Evolutionary conservation across 164 flowering plant genomes (phyloP), one percentile per base, ranked within the genome.

Genomic region (Protea cynaroides): DNA sequence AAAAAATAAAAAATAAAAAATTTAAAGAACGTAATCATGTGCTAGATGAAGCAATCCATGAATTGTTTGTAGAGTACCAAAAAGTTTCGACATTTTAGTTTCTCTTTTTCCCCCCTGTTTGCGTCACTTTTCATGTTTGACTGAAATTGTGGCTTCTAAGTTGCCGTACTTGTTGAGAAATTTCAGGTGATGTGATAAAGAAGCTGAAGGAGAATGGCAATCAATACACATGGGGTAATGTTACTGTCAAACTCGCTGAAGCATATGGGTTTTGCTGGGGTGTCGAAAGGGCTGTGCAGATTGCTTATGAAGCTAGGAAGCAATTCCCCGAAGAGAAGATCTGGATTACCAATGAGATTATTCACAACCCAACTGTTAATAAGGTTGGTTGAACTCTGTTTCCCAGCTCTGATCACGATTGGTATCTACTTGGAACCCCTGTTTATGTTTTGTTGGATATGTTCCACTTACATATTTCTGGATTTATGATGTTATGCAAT

Each of bases 221-320:
- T 62, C 85, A 80, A 71, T 89, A 94, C 50, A 86, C 90, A 18
- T 90, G 96, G 95, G 97, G 98, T 50, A 80, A 84, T 75, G 95
- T 94, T 43, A 94, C 96, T 0, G 93, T 94, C 73, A 87, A 80
- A 61, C 75, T 94, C 58, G 97, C 97, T 0, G 92, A 89, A 67
- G 63, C 97, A 0, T 89, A 87, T 74, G 98, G 98, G 3, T 94
- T 94, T 61, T 94, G 98, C 64, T 94, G 98, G 98, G 98, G 98
- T 1, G 98, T 94, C 23, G 97, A 94, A 71, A 75, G 98, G n/a
- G 97, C 98, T n/a, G 96, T 94, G 21, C 98, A 94, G 84, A 94
- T 90, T 74, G 98, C 98, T 36, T 94, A 89, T 71, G 98, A 90
- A 72, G 97, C 98, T 0, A 84, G 97, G 69, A 87, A 84, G 65